phyloP scores from a whole-genome alignment of 768 basidiomycete genomes.

The Amanita pseudoporphyria region DNA sequence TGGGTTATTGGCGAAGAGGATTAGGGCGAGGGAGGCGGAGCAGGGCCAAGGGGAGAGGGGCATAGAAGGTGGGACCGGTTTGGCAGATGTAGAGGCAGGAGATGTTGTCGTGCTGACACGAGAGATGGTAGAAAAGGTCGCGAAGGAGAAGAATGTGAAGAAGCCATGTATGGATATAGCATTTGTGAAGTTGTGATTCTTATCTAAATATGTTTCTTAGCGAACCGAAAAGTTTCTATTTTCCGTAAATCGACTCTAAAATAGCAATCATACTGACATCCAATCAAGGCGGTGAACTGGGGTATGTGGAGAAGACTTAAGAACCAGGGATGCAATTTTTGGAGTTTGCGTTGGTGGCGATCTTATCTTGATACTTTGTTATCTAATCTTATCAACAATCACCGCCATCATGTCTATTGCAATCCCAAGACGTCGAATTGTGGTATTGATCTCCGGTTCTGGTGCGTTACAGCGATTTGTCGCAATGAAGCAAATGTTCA shows the following conservation, averaged over 20 bases:
- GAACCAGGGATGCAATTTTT: too few relatives aligned
- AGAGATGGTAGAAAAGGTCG: slow-evolving; percentile 41
- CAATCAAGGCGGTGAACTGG: too few relatives aligned
- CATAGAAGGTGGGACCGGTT: neutral
- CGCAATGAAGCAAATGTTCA: neutral
- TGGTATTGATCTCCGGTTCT: slow-evolving; percentile 45
- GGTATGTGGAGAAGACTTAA: too few relatives aligned
- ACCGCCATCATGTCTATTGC: slow-evolving; percentile 13
- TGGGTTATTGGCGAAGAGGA: slow-evolving; percentile 53
- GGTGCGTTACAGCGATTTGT: slow-evolving; percentile 20
- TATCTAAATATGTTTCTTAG: neutral
- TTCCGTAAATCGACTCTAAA: too few relatives aligned
- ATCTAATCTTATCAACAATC: slow-evolving; percentile 8
- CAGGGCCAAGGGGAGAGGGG: slow-evolving; percentile 14
- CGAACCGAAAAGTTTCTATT: too few relatives aligned
- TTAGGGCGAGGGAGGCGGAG: slow-evolving; percentile 16
- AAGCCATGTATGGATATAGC: slow-evolving; percentile 51
- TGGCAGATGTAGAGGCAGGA: neutral
- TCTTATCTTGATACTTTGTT: neutral
- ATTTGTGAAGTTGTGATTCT: slow-evolving; percentile 41
- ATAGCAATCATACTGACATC: too few relatives aligned
- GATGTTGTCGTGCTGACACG: slow-evolving; percentile 32
- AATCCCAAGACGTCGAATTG: slow-evolving; percentile 19
- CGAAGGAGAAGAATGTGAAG: slow-evolving; percentile 62
- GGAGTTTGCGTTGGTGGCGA: too few relatives aligned